Evolutionary conservation across 352 stramenopile species (phyloP), one percentile per base, ranked within the genome.

Genomic region (Hyaloperonospora arabidopsidis): DNA sequence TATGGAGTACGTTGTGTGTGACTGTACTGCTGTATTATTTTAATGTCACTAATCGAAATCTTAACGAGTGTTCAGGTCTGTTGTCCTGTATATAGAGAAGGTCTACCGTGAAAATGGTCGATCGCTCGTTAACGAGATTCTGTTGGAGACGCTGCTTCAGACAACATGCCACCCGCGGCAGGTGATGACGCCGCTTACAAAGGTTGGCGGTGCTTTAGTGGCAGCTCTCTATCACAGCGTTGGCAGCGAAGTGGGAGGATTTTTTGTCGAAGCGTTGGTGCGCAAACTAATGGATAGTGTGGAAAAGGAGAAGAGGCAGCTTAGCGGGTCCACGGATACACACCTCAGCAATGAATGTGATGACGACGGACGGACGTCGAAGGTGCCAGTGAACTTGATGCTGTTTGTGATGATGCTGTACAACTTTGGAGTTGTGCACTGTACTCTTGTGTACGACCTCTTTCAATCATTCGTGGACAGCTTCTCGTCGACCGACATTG

Each of bases 341-440:
- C 36, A 57, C 3, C 22, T 54, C n/a, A 38, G 48, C 5, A 59
- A 63, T n/a, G 67, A 49, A 36, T 19, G 80, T 6, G 62, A 72
- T 0, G 63, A 68, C 15, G 52, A 51, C 1, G 55, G 56, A 18
- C 48, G 59, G 43, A 78, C 70, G 15, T 86, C 78, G 23, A 87
- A 85, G 55, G 73, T 79, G 54, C 69, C 76, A 0, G 66, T 80
- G 17, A 97, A 97, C 61, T 56, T 96, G 52, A 62, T 93, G 52
- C 57, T 96, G 53, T 75, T 96, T 44, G 70, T 96, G 21, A 79
- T 74, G 39, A 94, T 95, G 68, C 67, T 97, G 51, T 96, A 96
- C 71, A 90, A 89, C 49, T 95, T 96, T 45, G 84, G 84, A 35
- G 79, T 95, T 13, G 85, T 92, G 52, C 76, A 93, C 58, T 93